These are phyloP conservation scores for Apiotrichum sp. DNA, from an alignment of 1,284 basidiomycete species.

Conservation along the genomic window DNA sequence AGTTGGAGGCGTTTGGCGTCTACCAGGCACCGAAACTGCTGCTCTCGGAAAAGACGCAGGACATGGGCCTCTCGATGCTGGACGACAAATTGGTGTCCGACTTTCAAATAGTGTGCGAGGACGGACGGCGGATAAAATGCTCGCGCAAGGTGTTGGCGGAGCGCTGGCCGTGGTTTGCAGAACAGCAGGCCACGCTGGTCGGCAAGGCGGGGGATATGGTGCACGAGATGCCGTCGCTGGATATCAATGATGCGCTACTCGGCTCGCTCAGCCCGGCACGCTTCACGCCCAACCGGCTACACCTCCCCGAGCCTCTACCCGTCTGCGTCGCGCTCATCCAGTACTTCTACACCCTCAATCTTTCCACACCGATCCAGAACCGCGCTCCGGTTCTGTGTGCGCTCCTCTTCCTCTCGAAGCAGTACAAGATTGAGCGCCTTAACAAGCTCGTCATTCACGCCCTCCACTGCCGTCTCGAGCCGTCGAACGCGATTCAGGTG, in stretches of 20 bases:
- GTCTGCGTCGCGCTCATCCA: conserved; percentile 83
- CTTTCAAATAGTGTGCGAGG: conserved; percentile 86
- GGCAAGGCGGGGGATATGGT: conserved; percentile 21
- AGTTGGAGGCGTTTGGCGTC: conserved; percentile 87
- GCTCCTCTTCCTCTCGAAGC: conserved; percentile 73
- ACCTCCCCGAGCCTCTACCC: conserved; percentile 80
- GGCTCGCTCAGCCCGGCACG: conserved; percentile 35
- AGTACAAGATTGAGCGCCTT: conserved; percentile 72
- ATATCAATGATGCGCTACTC: conserved; percentile 37
- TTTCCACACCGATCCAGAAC: conserved; percentile 83
- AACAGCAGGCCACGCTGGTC: conserved; percentile 52
- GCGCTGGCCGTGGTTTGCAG: conserved; percentile 89
- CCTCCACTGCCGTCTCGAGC: conserved; percentile 78
- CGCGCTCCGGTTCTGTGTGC: conserved; percentile 82
- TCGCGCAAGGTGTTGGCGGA: conserved; percentile 74
- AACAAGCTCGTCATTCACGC: conserved; percentile 77
- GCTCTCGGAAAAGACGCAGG: conserved; percentile 58
- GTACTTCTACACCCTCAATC: conserved; percentile 80
- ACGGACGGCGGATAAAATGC: conserved; percentile 73
- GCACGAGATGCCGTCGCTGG: conserved; percentile 22
- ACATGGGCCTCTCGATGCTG: conserved; percentile 65
- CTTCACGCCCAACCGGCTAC: conserved; percentile 59
- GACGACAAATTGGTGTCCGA: conserved; percentile 71
- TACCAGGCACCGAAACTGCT: conserved; percentile 75
- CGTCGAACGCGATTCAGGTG: conserved; percentile 76